Base-by-base conservation (phyloP, 805 yeast species). In the Kodamaea lidongshanica region DNA sequence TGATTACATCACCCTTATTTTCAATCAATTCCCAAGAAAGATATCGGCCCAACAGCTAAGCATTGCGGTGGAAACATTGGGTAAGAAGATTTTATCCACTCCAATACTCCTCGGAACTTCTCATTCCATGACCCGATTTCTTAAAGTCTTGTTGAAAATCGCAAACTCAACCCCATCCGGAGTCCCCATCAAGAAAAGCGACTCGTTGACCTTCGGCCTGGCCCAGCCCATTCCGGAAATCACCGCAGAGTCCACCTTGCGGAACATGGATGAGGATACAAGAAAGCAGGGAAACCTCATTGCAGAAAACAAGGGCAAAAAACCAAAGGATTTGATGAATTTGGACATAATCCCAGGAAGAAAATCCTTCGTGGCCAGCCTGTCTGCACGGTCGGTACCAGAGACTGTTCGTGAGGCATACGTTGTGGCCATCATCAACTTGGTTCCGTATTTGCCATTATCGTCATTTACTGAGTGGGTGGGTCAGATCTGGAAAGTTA, bases 41-140 rank as follows among this genome's bases (percentile, higher is more conserved):
- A 42, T 81, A 12, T 71, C 83, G 0, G 54, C 75, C 4, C 46
- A 51, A 6, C 89, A 80, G 45, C 54, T 77, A 12, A 61, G 62
- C 14, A 61, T 77, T 12, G 85, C 83, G 0, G 54, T 75, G 12
- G 76, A 68, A 40, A 67, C 77, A 1, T 52, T 78, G 16, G 73
- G 81, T 0, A 62, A 67, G 37, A 54, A 52, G 28, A 38, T 58
- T 12, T 39, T 64, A 30, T 46, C 60, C 0, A 39, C 37, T 8
- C 56, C 61, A 1, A 27, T 50, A 2, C n/a, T 24, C 16, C 23
- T 27, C n/a, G 10, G 21, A 19, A 19, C 8, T 8, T 19, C 10
- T n/a, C n/a, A 8, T n/a, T 19, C 21, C 21, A 19, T 8, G 28
- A 16, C 12, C 20, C 56, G 59, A 30, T 57, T 76, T 19, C 43